These are phyloP conservation scores for Aspergillus cavernicola DNA, from an alignment of 495 filamentous ascomycete species.

Conservation along the genomic window DNA sequence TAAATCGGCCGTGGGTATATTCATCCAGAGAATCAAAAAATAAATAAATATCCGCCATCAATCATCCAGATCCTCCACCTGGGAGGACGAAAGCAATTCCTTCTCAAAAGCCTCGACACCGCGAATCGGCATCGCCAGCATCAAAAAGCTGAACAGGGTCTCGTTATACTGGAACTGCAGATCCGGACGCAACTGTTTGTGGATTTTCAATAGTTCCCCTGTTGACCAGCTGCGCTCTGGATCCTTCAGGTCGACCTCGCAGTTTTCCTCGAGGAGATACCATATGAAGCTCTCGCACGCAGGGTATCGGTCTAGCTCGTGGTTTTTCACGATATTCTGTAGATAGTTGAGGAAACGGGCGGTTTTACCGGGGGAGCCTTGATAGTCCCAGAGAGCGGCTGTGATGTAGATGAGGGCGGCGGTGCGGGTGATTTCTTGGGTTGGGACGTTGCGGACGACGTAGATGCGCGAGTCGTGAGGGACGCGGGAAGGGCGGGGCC, in stretches of 20 bases:
- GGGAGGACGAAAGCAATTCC: constrained; percentile 13
- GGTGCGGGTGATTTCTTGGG: constrained; percentile 39
- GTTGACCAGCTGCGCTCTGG: constrained; percentile 40
- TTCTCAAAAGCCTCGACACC: constrained; percentile 35
- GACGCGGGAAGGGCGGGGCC: constrained; percentile 41
- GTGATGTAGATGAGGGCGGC: constrained; percentile 42
- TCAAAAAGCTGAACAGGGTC: constrained; percentile 39
- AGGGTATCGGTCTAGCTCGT: constrained; percentile 35
- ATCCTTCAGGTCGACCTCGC: constrained; percentile 34
- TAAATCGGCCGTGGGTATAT: no score
- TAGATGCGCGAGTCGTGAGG: constrained; percentile 38
- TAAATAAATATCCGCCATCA: no score
- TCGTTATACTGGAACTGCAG: constrained; percentile 44
- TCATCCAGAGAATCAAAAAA: no score
- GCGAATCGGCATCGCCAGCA: constrained; percentile 29
- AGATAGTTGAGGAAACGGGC: constrained; percentile 34
- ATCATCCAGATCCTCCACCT: not conserved
- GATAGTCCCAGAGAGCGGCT: constrained; percentile 36
- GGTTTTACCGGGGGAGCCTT: constrained; percentile 30
- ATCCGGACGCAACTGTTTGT: constrained; percentile 38
- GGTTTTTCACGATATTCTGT: constrained; percentile 22
- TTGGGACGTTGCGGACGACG: constrained; percentile 32
- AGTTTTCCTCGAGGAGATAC: constrained; percentile 38
- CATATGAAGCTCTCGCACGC: constrained; percentile 45
- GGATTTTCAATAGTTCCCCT: constrained; percentile 33